Evolutionary conservation across 106 monocot species (phyloP), one percentile per base, ranked within the genome.

Genomic region (Narthecium ossifragum): DNA sequence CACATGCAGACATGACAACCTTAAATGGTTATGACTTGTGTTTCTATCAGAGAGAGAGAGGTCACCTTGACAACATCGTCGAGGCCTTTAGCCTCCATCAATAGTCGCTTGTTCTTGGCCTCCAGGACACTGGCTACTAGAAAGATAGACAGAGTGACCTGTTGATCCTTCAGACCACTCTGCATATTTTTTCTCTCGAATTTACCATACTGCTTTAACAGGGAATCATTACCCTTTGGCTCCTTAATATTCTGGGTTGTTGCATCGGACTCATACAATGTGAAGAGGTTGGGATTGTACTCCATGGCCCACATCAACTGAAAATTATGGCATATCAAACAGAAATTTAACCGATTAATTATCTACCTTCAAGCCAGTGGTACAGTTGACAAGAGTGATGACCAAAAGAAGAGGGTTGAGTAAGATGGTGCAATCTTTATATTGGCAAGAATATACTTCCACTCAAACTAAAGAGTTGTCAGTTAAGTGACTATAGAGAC

Each of bases 281-380:
- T 48, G 64, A 93, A 93, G 55, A 76, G 58, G 43, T 74, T 71
- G 4, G 92, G 92, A 57, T 78, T 93, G 73, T 85, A 93, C 63
- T 88, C 88, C 85, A 88, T 88, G 14, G 78, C 60, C 88, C 88
- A 93, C 67, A 93, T 85, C 23, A 93, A 69, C 92, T 93, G 85
- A 80, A 61, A 28, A 51, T 54, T 26, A 40, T 34, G n/a, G n/a
- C 22, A 34, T 25, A 58, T 58, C 34, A 67, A 63, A 25, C 57
- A 53, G n/a, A 31, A 46, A 3, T 34, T 17, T 31, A 20, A 21
- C 46, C 32, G 43, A 22, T 49, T 8, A 49, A 22, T 24, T 13
- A 43, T 43, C 43, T 43, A n/a, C n/a, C n/a, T n/a, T n/a, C n/a
- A n/a, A n/a, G n/a, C n/a, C n/a, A n/a, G n/a, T n/a, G n/a, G n/a